A percentile compares a stretch with the other conserved stretches of the same genome.
Evolutionary conservation across 2,329 filamentous ascomycete genomes (phyloP).

Genomic region (Fusarium avenaceum): DNA sequence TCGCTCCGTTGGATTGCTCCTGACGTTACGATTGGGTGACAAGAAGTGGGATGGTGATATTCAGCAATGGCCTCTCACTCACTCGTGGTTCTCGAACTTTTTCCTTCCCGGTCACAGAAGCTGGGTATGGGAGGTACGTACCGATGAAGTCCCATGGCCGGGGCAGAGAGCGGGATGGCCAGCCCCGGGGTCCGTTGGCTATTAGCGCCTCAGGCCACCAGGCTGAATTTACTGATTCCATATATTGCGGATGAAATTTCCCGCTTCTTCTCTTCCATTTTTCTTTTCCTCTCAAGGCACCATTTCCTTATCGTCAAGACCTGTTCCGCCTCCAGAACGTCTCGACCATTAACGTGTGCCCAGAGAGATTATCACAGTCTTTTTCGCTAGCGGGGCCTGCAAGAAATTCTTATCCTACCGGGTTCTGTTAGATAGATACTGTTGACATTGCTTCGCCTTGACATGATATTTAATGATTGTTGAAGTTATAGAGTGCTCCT

Average conservation of each 20-base stretch:
- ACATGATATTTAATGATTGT: neutral
- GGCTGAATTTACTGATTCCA: neutral
- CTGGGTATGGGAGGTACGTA: slow-evolving; percentile 44
- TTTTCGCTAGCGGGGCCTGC: slow-evolving; percentile 99
- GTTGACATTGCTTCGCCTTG: slow-evolving; percentile 71
- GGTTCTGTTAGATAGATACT: slow-evolving; percentile 98
- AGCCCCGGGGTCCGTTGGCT: neutral
- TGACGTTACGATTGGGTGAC: slow-evolving; percentile 30
- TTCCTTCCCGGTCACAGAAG: slow-evolving; percentile 29
- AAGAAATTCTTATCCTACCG: slow-evolving; percentile 67
- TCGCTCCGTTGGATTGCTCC: slow-evolving; percentile 28
- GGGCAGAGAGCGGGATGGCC: neutral
- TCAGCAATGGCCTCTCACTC: slow-evolving; percentile 32
- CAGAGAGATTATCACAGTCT: slow-evolving; percentile 83
- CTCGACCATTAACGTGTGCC: slow-evolving; percentile 94
- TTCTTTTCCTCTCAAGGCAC: slow-evolving; percentile 71
- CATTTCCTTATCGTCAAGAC: slow-evolving; percentile 96
- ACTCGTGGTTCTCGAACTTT: slow-evolving; percentile 47
- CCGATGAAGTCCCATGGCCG: slow-evolving; percentile 8
- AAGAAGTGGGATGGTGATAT: slow-evolving; percentile 40
- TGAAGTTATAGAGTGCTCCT: neutral
- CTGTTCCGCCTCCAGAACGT: slow-evolving; percentile 77
- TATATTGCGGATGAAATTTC: slow-evolving; percentile 29
- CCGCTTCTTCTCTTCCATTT: slow-evolving; percentile 42
- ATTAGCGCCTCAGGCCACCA: slow-evolving; percentile 49